Percentiles rank a stretch among this genome's conserved stretches.
These are phyloP conservation scores for Lecanosticta acicola DNA, from an alignment of 2,329 filamentous ascomycete species.

Conservation along the genomic window DNA sequence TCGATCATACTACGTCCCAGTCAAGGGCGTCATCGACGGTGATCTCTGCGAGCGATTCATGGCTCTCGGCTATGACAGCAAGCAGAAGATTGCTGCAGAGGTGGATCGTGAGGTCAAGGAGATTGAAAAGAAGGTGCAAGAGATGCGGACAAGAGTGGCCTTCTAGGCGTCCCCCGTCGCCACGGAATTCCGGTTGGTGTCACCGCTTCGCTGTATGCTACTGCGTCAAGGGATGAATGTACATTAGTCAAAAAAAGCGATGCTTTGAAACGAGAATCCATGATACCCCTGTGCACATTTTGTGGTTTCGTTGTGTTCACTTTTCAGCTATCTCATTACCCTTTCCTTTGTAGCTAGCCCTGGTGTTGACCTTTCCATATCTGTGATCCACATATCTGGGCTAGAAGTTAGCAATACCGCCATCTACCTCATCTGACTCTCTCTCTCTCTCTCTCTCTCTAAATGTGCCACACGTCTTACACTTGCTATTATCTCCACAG, in stretches of 20 bases:
- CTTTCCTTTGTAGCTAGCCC: no score
- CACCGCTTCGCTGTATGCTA: no score
- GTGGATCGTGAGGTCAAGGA: conserved; percentile 84
- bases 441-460: no score
- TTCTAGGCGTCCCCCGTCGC: conserved; percentile 24
- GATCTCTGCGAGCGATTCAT: conserved; percentile 92
- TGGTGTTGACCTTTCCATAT: conserved; percentile 1
- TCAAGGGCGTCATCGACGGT: conserved; percentile 94
- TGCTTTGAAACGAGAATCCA: neutral
- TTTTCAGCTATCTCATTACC: neutral
- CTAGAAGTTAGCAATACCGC: no score
- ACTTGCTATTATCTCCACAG: neutral
- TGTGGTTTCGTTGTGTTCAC: neutral
- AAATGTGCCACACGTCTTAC: no score
- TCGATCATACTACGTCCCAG: conserved; percentile 88
- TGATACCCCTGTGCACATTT: conserved; percentile 2
- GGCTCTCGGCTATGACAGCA: conserved; percentile 77
- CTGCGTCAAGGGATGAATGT: no score
- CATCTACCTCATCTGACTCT: no score
- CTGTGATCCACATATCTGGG: conserved; percentile 2
- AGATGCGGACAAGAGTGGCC: conserved; percentile 36
- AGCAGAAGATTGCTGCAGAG: conserved; percentile 90
- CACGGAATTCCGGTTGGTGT: no score
- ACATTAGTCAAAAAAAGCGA: neutral
- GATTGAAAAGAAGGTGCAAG: conserved; percentile 83